Base-by-base conservation (phyloP, 495 filamentous ascomycete species). In the Pyrenula aspistea region DNA sequence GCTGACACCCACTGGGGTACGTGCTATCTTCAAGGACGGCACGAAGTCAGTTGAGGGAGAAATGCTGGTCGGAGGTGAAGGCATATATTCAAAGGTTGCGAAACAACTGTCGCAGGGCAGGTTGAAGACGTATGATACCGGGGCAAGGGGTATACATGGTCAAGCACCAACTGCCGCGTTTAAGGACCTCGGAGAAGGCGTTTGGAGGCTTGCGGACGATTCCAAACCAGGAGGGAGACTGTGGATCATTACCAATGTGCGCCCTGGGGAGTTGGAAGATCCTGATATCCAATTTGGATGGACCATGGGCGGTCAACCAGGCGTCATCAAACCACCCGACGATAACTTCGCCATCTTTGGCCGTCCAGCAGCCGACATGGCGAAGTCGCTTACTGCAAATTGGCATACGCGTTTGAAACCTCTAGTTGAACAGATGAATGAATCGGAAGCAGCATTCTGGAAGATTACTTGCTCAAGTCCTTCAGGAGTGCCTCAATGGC, bases 201-300 rank as follows among this genome's bases (percentile, higher is more conserved):
- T 82, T 12, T 80, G 69, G 55, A 54, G 70, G 49, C 8, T 75
- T 42, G 22, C 55, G 10, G 78, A 82, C 56, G 59, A 67, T 1
- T 60, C 67, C 19, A 66, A 67, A 21, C 61, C 66, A 1, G 60
- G 68, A 1, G 75, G 76, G 23, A 56, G 55, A 11, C 61, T 74
- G n/a, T 76, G 73, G 49, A 54, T 75, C 48, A 81, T 81, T 51
- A 82, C 78, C 8, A 82, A 82, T 52, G 72, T 82, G 2, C 69
- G 78, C 11, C 59, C 76, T n/a, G 68, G 66, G 3, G 77, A 81
- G 3, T 77, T 78, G 76, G 71, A 80, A 54, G 70, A 82, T 59
- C 76, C 77, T 0, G 63, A 67, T 22, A 55, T 79, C 12, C 1
- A 73, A 23, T 81, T 81, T 59, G 78, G 78, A 2, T 82, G 77